Base-by-base conservation (phyloP, 2,329 filamentous ascomycete species). In the Dryadomyces quercivorus region DNA sequence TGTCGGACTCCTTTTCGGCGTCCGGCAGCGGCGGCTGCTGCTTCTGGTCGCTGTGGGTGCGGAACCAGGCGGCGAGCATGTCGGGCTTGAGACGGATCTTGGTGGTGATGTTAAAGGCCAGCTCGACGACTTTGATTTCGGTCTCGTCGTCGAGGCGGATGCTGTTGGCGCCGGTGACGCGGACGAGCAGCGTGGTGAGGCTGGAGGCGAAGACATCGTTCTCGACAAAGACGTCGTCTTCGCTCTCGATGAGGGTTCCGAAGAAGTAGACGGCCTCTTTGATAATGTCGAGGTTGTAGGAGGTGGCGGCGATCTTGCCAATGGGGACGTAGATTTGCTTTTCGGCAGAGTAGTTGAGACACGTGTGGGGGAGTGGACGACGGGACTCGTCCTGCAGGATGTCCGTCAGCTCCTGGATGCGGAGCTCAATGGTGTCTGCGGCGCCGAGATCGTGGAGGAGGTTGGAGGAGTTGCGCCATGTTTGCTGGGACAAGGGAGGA, bases 31-130 rank as follows among this genome's bases (percentile, higher is more conserved):
- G 59, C 55, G 60, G 60, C 53, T 60, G 61, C n/a, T 64, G 57
- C 49, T 40, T 59, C 54, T 60, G 58, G 9, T 62, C 66, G 62
- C 61, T 68, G 21, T 75, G 74, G 8, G 82, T 80, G 59, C 85
- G 86, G 71, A 98, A 98, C 93, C 93, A 98, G 16, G 89, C 86
- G 1, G 88, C 81, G 49, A 98, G 72, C 54, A 97, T 92, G 56
- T 84, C 80, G 5, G 93, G 91, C 61, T 94, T 86, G 58, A 96
- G 74, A 48, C 93, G 80, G 61, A 98, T 95, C 75, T 97, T 97
- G 61, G 93, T 94, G 20, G 93, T 89, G 61, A 98, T 91, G 59
- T 92, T 94, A 71, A 98, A 98, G 47, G 95, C 80, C 55, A 98
- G 73, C 71, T 98, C 92, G 52, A 97, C 88, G 50, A 97, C 84